Percentiles rank a stretch among this genome's conserved stretches.
Conservation (phyloP, 1,284 basidiomycete genomes). For the Inonotus obliquus region DNA sequence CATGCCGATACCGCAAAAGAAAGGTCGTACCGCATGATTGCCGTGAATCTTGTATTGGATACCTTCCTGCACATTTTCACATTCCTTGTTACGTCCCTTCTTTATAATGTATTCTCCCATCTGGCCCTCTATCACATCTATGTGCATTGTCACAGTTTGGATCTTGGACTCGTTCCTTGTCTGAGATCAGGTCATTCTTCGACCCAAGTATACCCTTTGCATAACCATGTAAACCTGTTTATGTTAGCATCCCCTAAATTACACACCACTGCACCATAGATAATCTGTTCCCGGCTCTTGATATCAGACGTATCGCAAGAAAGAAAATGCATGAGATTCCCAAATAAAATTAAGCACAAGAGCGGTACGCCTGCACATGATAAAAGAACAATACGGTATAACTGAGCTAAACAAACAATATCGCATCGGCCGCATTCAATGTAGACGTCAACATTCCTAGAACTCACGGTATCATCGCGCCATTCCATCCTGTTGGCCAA, state of each 20-base stretch:
- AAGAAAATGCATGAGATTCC: background rate
- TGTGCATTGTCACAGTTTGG: background rate
- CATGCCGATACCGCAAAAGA: background rate
- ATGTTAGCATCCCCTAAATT: background rate
- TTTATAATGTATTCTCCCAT: background rate
- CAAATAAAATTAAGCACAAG: slow-evolving; percentile 10
- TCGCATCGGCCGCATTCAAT: background rate
- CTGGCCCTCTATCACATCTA: background rate
- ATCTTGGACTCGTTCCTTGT: background rate
- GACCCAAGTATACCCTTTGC: no score
- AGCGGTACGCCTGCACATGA: background rate
- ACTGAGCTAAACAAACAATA: slow-evolving; percentile 2
- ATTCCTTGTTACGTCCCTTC: background rate
- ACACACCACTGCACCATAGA: background rate
- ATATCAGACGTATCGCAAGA: background rate
- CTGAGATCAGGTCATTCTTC: background rate
- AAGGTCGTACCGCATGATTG: background rate
- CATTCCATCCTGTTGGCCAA: slow-evolving; percentile 39
- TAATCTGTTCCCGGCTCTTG: background rate
- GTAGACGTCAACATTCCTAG: background rate
- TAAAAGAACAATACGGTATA: slow-evolving; percentile 5
- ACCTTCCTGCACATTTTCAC: background rate
- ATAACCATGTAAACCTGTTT: background rate
- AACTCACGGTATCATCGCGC: background rate
- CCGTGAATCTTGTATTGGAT: background rate